Base-by-base conservation (phyloP, 148 eudicot genomes). In the Camellia lanceoleosa region DNA sequence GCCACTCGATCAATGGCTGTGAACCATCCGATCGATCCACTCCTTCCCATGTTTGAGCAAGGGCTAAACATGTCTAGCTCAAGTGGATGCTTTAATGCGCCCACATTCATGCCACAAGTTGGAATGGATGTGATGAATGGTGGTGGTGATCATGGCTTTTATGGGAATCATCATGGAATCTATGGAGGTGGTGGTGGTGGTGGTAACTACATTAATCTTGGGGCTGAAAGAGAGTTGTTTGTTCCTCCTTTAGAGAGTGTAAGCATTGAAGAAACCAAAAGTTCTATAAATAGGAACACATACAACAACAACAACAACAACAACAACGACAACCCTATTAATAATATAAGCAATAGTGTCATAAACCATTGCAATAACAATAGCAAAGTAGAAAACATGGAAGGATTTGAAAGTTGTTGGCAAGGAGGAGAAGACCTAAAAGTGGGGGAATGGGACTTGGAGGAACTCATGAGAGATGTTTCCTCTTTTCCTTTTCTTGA, bases 371-470 rank as follows among this genome's bases (percentile, higher is more conserved):
- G 77, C 78, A 81, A 82, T 64, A 85, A 80, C 73, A 79, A 44
- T 66, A 71, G 43, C 73, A 81, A 83, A 67, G 76, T 64, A 76
- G 86, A 82, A 66, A 83, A 72, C 61, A 73, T 68, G 58, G 82
- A 3, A 44, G 83, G 78, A 62, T 81, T 83, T 49, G 91, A 73
- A 54, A 81, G 69, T 68, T 78, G 80, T 78, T 90, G 87, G 90
- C 89, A 87, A 69, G 93, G 82, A 71, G 86, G 79, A 74, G 97
- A 92, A 11, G 90, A 88, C 16, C 76, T 89, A 72, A 89, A 87
- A 83, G 83, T 92, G 64, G 94, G 89, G 73, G 97, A 93, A 73
- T 93, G 95, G 97, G 91, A 91, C 76, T 91, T 93, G 60, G 97
- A 93, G 82, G 97, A 90, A 9, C 79, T 93, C 41, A 90, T 93